Percentiles rank a stretch among this genome's conserved stretches.
Evolutionary conservation across 306 rosid genomes (phyloP).

Genomic region (Lotus japonicus): DNA sequence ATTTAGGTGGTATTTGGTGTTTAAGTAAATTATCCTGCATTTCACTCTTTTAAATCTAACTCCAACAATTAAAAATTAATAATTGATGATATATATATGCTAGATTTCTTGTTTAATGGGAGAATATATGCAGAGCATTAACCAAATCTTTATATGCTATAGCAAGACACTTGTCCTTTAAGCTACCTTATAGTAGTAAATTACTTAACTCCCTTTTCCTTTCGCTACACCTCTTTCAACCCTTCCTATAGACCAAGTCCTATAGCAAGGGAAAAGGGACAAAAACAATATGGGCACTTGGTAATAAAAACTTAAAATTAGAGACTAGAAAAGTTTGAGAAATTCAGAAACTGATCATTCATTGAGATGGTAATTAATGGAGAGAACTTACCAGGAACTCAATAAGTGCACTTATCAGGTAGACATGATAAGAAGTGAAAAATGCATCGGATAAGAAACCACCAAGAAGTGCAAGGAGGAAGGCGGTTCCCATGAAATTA

Average conservation of each 20-base stretch:
- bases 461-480: constrained; percentile 92
- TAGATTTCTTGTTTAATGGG: no score
- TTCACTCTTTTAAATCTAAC: no score
- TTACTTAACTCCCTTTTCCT: background rate
- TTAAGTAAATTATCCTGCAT: no score
- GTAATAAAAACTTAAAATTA: background rate
- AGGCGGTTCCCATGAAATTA: constrained; percentile 93
- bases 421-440: constrained; percentile 75
- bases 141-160: background rate
- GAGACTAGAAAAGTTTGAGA: background rate
- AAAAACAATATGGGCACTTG: background rate
- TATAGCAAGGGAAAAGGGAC: background rate
- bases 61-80: no score
- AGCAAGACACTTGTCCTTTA: constrained; percentile 23
- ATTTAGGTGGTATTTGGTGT: no score
- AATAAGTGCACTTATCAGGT: constrained; percentile 70
- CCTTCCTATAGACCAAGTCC: background rate
- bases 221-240: background rate
- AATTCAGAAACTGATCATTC: background rate
- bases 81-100: no score
- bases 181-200: constrained; percentile 11
- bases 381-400: constrained; percentile 58
- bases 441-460: constrained; percentile 88
- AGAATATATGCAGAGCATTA: no score
- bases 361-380: background rate